Base-by-base conservation (phyloP, 2,329 filamentous ascomycete genomes). In the Cladorrhinum sp. region DNA sequence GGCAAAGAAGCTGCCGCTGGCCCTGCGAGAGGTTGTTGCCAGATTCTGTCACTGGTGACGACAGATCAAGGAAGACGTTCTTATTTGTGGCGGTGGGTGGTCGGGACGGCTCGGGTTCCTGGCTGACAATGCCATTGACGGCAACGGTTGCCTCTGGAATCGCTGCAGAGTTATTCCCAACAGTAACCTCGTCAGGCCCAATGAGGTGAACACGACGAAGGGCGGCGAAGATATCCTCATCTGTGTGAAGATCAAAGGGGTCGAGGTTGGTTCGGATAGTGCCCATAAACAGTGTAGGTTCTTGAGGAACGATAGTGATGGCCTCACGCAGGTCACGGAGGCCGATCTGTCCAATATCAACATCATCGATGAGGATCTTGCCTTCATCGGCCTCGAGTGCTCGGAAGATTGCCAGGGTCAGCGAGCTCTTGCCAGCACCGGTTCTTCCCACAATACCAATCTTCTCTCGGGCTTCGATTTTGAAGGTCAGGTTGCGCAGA, bases 251-350 rank as follows among this genome's bases (percentile, higher is more conserved):
- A 16, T 86, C 83, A 74, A 99, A 99, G 0, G 95, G 95, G 73
- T 99, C 95, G 21, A 99, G 82, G 72, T 99, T 99, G 73, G 82
- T 92, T 64, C 94, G 86, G 64, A 98, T 90, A 0, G 93, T 97
- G 66, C 94, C 94, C 14, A 88, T 93, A 76, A 98, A 98, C 0
- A 98, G 81, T 0, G 94, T 98, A 58, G 91, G 95, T 72, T 99
- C 95, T 78, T 99, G 95, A 26, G 95, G 95, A 60, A 99, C 95
- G 75, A 99, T 98, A 0, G 96, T 97, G 69, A 99, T 96, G 52
- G 91, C 89, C 76, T 96, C 90, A 59, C 95, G 90, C 69, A 99
- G 80, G 75, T 98, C 94, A 65, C 91, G 90, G n/a, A 99, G 83
- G 6, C 95, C 95, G 65, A 99, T 97, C 64, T 82, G 79, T 55